Evolutionary conservation across 1,284 basidiomycete genomes (phyloP).

Genomic region (Sanghuangporus baumii): DNA sequence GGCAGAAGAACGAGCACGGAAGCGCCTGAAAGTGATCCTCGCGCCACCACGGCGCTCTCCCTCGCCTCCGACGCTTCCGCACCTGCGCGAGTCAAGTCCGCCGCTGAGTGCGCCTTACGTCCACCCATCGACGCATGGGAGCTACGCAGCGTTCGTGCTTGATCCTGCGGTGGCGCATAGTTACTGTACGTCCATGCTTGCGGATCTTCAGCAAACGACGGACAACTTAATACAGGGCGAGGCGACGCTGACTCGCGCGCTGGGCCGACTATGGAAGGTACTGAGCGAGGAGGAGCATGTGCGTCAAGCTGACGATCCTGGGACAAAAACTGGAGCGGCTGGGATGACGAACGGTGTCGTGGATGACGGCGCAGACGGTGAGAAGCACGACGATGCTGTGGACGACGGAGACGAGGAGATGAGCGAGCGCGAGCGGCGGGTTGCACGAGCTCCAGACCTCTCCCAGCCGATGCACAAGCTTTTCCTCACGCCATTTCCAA

Average conservation of each 20-base stretch:
- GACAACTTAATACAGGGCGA: conserved; percentile 78
- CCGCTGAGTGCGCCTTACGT: conserved; percentile 59
- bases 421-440: conserved; percentile 44
- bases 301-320: conserved; percentile 39
- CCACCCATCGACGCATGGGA: conserved; percentile 60
- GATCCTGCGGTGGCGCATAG: conserved; percentile 78
- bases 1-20: conserved; percentile 75
- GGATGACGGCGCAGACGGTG: conserved; percentile 39
- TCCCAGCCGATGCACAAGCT: conserved; percentile 59
- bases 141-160: conserved; percentile 76
- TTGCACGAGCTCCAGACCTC: conserved; percentile 59
- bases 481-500: conserved; percentile 49
- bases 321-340: conserved; percentile 55
- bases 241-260: conserved; percentile 57
- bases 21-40: conserved; percentile 63
- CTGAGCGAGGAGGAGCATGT: conserved; percentile 56
- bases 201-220: conserved; percentile 71
- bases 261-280: conserved; percentile 74
- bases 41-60: conserved; percentile 35
- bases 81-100: conserved; percentile 40
- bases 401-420: conserved; percentile 45
- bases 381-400: conserved; percentile 60
- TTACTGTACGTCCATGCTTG: conserved; percentile 68
- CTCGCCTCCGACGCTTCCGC: conserved; percentile 34
- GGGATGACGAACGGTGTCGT: conserved; percentile 17